Evolutionary conservation across 1,284 basidiomycete genomes (phyloP), one percentile per base, ranked within the genome.

Genomic region (Cryptococcus jaspeensis): DNA sequence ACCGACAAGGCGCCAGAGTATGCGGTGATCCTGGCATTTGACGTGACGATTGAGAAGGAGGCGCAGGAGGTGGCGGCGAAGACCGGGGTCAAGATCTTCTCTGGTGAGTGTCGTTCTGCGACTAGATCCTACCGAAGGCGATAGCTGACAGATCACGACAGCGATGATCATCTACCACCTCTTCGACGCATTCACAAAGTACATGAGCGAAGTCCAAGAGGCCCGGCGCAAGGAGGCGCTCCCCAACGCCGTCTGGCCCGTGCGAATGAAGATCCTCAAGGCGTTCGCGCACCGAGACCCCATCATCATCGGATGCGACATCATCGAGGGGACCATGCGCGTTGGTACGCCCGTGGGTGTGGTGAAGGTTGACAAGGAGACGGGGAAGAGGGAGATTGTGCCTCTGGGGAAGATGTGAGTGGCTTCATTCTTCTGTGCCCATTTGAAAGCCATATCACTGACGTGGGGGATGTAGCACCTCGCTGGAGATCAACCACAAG

Each of bases 161-260:
- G 74, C 71, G 13, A 69, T 69, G 69, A 98, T 99, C 76, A 99
- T 99, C 70, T 99, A 99, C 79, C 96, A 99, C 77, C 80, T 99
- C 56, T 98, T 99, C 77, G 96, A 99, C 74, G 87, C 92, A 25
- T 99, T 99, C 81, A 97, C 87, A 48, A 90, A 87, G n/a, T 98
- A 99, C 80, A 95, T 96, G 76, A 83, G 84, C 59, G 90, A 94
- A 78, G 92, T 99, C 55, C 83, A 83, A 62, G 96, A 97, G 76
- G 90, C 89, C n/a, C 94, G 93, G 79, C 84, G 90, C 58, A 85
- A 82, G 69, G 95, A 95, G 74, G 92, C 94, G 1, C 92, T 94
- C 1, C 91, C 91, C 15, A 89, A 90, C 66, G 96, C 96, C 37
- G 89, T 99, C 23, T 99, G 95, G 94, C 96, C 96, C 0, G 95